Evolutionary conservation across 345 rosid species (phyloP), one percentile per base, ranked within the genome.

Genomic region (Sapria himalayana): DNA sequence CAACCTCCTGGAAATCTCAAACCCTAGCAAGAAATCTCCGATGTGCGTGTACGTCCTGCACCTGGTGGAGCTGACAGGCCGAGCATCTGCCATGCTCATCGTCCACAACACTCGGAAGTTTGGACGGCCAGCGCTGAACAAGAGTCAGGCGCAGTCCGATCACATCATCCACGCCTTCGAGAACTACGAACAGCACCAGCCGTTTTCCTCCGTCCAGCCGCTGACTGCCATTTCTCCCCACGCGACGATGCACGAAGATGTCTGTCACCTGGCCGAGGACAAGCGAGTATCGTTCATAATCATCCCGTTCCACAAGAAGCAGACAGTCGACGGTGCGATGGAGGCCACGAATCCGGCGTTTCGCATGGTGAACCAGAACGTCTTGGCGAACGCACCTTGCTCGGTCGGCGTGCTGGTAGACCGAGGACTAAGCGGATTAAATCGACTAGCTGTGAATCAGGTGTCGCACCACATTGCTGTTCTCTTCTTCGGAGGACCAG

Each of bases 251-350:
- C 98, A 82, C 9, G 98, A 78, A 59, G 94, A 89, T 40, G 70
- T 86, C 22, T 72, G 94, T 58, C 71, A 51, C 60, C 46, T 89
- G 54, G 91, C 94, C 4, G 98, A 89, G 52, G 94, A 82, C 49
- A 89, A 82, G 54, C 67, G 85, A 3, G 75, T 74, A 2, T 67
- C 91, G 9, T 50, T 89, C 16, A 53, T 79, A 32, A 72, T 82
- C 59, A 58, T 89, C 41, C 98, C 98, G 5, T 82, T 89, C 62
- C 98, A 89, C 49, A 82, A 76, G 54, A 94, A 89, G 15, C 93
- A 72, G 48, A 82, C 94, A 0, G 91, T 89, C 1, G 93, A 89
- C 47, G 98, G 94, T 22, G 91, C 82, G 7, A 89, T 89, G 98
- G 98, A 89, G 56, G 80, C 71, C 6, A 78, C 85, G 3, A 82